phyloP scores from a whole-genome alignment of 73 alveolate species.

The Diophrys appendiculata region DNA sequence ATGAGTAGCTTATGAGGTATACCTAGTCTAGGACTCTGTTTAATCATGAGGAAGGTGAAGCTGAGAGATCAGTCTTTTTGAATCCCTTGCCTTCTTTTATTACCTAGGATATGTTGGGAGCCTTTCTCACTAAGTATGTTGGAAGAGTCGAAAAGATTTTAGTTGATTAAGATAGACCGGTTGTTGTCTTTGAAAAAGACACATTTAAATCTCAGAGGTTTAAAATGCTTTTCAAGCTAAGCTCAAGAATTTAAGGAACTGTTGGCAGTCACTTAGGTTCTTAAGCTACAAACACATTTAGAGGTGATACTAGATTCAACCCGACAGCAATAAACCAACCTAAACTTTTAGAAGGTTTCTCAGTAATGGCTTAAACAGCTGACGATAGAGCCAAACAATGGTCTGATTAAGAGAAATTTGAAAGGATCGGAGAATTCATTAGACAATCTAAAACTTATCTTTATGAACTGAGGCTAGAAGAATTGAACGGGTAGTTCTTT shows the following conservation, averaged over 20 bases:
- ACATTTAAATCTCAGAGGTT: conserved; percentile 21
- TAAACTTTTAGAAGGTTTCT: neutral
- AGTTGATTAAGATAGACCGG: conserved; percentile 36
- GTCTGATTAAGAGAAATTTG: neutral
- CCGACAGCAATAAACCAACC: too few relatives aligned
- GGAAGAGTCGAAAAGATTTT: conserved; percentile 36
- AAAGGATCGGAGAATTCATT: neutral
- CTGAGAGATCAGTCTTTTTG: conserved; percentile 38
- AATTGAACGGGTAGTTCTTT: conserved; percentile 36
- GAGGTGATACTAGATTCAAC: too few relatives aligned
- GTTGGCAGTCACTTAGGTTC: too few relatives aligned
- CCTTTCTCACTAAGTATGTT: conserved; percentile 28
- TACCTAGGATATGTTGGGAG: conserved; percentile 30
- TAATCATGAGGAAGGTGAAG: too few relatives aligned
- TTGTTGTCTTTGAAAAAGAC: conserved; percentile 40
- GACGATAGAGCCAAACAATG: neutral
- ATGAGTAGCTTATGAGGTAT: conserved; percentile 23
- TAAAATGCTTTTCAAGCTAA: conserved; percentile 5
- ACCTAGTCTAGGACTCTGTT: too few relatives aligned
- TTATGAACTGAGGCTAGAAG: conserved; percentile 47
- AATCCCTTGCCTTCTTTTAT: conserved; percentile 32
- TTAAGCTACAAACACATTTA: too few relatives aligned
- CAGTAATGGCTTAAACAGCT: neutral
- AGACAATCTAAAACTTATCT: conserved; percentile 34
- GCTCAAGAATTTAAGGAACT: neutral